Percentiles rank a stretch among this genome's conserved stretches.
These are phyloP conservation scores for Diphasiastrum complanatum DNA, from an alignment of 83 land plant genomes.

Conservation along the genomic window DNA sequence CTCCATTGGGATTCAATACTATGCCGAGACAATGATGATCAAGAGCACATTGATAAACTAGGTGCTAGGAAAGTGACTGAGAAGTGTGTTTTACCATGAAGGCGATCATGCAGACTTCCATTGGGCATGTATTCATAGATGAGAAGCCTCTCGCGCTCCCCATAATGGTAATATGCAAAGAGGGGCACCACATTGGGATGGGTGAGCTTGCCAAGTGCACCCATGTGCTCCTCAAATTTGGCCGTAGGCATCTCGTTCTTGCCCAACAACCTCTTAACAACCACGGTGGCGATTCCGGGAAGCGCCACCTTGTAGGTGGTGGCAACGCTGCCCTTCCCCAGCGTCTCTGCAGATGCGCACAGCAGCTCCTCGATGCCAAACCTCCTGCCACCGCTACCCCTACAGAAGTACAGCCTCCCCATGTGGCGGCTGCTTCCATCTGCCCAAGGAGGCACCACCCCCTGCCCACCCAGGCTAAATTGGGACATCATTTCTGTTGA, in stretches of 20 bases:
- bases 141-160: constrained; percentile 43
- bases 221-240: constrained; percentile 32
- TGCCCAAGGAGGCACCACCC: no score
- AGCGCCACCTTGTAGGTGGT: constrained; percentile 41
- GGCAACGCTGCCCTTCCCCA: constrained; percentile 45
- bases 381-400: constrained; percentile 15
- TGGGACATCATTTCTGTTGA: no score
- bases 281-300: constrained; percentile 21
- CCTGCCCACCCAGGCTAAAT: no score
- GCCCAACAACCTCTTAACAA: constrained; percentile 43
- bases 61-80: neutral
- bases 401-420: constrained; percentile 21
- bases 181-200: constrained; percentile 39
- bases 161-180: constrained; percentile 33
- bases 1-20: no score
- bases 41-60: no score
- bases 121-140: constrained; percentile 25
- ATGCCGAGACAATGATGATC: no score
- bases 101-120: constrained; percentile 40
- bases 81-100: constrained; percentile 28
- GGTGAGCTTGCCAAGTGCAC: constrained; percentile 27
- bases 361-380: constrained; percentile 38
- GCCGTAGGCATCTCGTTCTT: constrained; percentile 33
- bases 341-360: constrained; percentile 38
- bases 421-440: no score